Conservation (phyloP, 495 filamentous ascomycete genomes). For the Cudoniella acicularis region DNA sequence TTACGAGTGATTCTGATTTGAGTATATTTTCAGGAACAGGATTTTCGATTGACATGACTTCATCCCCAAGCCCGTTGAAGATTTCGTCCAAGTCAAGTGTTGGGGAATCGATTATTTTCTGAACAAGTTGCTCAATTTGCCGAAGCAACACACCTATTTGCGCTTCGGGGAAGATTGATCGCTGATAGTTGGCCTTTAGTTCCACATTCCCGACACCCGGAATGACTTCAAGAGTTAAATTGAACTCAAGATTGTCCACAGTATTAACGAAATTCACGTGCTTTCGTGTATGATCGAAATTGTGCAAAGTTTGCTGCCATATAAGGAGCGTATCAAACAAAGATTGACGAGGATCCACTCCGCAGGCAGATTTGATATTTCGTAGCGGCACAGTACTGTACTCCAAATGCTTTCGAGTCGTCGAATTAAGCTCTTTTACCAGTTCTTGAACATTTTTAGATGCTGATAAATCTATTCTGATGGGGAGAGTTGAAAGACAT, state of each 20-base stretch:
- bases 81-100: constrained; percentile 25
- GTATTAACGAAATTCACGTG: constrained; percentile 47
- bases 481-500: constrained; percentile 64
- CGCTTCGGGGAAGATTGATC: constrained; percentile 39
- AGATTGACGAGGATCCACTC: constrained; percentile 38
- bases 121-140: constrained; percentile 52
- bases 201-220: constrained; percentile 41
- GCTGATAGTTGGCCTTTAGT: constrained; percentile 49
- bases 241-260: constrained; percentile 68
- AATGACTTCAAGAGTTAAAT: constrained; percentile 67
- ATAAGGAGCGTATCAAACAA: constrained; percentile 72
- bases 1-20: constrained; percentile 35
- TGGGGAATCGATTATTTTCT: constrained; percentile 40
- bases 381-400: constrained; percentile 56
- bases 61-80: constrained; percentile 30
- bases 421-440: constrained; percentile 53
- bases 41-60: constrained; percentile 55
- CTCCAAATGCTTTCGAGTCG: constrained; percentile 56
- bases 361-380: constrained; percentile 59
- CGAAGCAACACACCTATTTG: constrained; percentile 52
- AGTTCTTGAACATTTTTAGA: constrained; percentile 52
- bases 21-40: constrained; percentile 25
- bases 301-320: constrained; percentile 67
- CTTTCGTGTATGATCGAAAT: constrained; percentile 23
- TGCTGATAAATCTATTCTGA: constrained; percentile 50